Evolutionary conservation across 306 rosid species (phyloP), one percentile per base, ranked within the genome.

Genomic region (Pyrus communis): DNA sequence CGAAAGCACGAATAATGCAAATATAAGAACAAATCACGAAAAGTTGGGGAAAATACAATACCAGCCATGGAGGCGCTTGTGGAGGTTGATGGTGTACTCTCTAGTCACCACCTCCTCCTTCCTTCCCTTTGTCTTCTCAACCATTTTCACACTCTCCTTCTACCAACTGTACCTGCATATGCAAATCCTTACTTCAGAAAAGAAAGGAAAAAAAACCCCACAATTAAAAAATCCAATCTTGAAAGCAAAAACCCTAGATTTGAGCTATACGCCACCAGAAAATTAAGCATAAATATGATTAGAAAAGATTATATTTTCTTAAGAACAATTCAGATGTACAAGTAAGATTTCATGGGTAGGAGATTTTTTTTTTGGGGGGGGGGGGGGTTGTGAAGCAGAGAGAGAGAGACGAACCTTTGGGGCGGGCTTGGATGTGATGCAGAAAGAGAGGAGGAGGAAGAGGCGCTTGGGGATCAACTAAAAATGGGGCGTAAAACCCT

Each of bases 31-130:
- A 14, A 15, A 49, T 13, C 19, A 49, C 19, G 54, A 21, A 9
- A 4, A 25, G 46, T 5, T 14, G 2, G 43, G 43, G 54, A 4
- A 11, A 63, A 51, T 3, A 15, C 25, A 15, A 67, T 89, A 94
- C 98, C 97, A 91, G 83, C 98, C 89, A 86, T 93, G 98, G 66
- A 93, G 75, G 70, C 96, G 96, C 79, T 93, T 93, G 89, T 91
- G 97, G 69, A 93, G 97, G 72, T 93, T 93, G 80, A 93, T 88
- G 85, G 98, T 93, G 88, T 88, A 93, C 89, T 94, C 98, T 38
- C 97, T 74, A 49, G 93, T 84, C 35, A 94, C 98, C 79, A 94
- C 97, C 88, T 94, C 96, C 67, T 94, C 98, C 83, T 89, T 90
- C 69, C 96, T 90, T 18, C 93, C 97, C 84, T 84, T 89, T 2